Evolutionary conservation across 176 grass and related monocot species (phyloP), one percentile per base, ranked within the genome.

Genomic region (Carex kokanica): DNA sequence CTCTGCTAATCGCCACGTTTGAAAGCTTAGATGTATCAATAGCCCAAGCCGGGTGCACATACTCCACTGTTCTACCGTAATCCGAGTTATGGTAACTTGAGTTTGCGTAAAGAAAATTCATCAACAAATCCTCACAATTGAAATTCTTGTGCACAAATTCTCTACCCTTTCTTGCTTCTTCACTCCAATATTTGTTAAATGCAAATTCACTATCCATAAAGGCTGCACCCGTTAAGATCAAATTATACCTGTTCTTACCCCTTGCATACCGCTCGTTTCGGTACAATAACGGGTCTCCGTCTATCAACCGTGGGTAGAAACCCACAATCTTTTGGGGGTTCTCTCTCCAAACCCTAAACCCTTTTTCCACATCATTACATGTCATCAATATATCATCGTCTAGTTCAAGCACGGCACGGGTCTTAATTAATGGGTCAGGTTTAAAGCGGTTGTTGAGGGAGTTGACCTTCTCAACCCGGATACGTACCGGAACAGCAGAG

Each of bases 301-400:
- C 93, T 6, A 99, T 87, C 83, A 99, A 84, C 43, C 96, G 86
- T 3, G 96, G 96, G 78, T 99, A 99, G 43, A 99, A 99, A 2
- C 96, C 96, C 8, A 95, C 96, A 59, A 99, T 90, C 27, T 85
- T 81, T 67, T 95, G 87, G 21, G 96, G 96, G 86, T 99, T 89
- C 64, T 99, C 96, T 41, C 96, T 91, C 96, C 96, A 99, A 51
- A 92, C 96, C 83, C 31, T 91, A 60, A 99, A 99, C 17, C 96
- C 96, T 86, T 99, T 99, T 84, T 99, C 96, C 2, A 99, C 38
- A 56, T 99, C 96, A 84, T 89, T 93, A 83, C 96, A 99, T 13
- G 96, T 90, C 96, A 99, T 99, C 96, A 99, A 89, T 84, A 99
- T 99, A 63, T 99, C 96, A 83, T 99, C 96, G 38, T 99, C 96